A percentile compares a stretch with the other conserved stretches of the same genome.
phyloP scores from a whole-genome alignment of 1,284 basidiomycete genomes.

The Ustilago loliicola region DNA sequence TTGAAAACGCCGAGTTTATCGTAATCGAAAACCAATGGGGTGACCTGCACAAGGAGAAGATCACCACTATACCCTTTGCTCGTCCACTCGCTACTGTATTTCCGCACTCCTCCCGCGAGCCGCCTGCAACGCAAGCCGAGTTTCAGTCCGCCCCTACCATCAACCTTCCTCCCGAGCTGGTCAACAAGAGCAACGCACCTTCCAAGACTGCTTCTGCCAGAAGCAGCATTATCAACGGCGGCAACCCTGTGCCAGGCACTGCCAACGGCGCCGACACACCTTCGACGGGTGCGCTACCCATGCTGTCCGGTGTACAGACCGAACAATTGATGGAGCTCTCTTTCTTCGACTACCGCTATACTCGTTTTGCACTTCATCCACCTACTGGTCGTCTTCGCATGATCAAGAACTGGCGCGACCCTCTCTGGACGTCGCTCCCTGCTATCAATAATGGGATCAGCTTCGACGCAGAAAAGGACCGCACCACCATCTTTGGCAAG shows the following conservation, averaged over 20 bases:
- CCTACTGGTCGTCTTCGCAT: conserved; percentile 85
- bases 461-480: conserved; percentile 63
- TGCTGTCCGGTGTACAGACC: conserved; percentile 61
- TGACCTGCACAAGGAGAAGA: conserved; percentile 60
- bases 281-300: conserved; percentile 22
- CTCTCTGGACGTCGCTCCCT: conserved; percentile 78
- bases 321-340: conserved; percentile 69
- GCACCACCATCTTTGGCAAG: conserved; percentile 79
- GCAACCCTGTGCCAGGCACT: conserved; percentile 11
- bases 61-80: conserved; percentile 63
- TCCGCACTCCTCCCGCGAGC: conserved; percentile 65
- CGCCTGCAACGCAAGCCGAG: conserved; percentile 65
- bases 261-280: conserved; percentile 21
- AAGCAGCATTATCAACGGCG: conserved; percentile 55
- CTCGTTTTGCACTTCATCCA: conserved; percentile 88
- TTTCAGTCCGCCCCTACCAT: conserved; percentile 48
- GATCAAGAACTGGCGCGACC: conserved; percentile 91
- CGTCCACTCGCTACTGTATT: conserved; percentile 67
- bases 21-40: conserved; percentile 80
- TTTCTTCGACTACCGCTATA: conserved; percentile 80
- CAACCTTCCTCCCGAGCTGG: conserved; percentile 39
- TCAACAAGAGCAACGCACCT: conserved; percentile 40
- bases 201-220: conserved; percentile 48
- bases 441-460: conserved; percentile 58
- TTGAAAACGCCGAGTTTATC: conserved; percentile 80